Percentiles rank a stretch among this genome's conserved stretches.
Evolutionary conservation across 2,329 filamentous ascomycete genomes (phyloP).

Genomic region (Sphaerulina populicola): DNA sequence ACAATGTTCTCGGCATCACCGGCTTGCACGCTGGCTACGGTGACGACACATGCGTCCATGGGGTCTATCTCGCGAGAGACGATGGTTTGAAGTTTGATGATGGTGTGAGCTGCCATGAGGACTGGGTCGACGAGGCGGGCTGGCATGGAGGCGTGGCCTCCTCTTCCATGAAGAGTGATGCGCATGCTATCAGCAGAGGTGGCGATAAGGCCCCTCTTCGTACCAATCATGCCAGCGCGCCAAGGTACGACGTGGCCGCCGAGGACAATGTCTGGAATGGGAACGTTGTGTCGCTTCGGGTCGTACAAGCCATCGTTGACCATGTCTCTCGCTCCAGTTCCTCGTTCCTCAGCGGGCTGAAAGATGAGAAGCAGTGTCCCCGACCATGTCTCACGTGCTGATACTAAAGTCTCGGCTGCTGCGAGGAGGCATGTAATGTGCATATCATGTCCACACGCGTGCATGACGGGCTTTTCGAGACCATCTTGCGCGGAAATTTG

Average conservation of each 20-base stretch:
- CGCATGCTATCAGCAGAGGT: constrained; percentile 36
- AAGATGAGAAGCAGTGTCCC: constrained; percentile 58
- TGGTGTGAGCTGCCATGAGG: constrained; percentile 49
- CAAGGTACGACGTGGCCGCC: constrained; percentile 51
- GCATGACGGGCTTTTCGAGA: constrained; percentile 52
- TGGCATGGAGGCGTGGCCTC: constrained; percentile 51
- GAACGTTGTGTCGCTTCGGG: constrained; percentile 35
- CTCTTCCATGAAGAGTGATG: constrained; percentile 51
- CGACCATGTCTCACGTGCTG: constrained; percentile 44
- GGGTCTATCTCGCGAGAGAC: constrained; percentile 49
- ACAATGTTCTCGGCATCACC: constrained; percentile 56
- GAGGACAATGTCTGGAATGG: constrained; percentile 49
- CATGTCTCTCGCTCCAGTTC: constrained; percentile 55
- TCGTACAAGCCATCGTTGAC: constrained; percentile 52
- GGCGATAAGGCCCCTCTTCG: constrained; percentile 37
- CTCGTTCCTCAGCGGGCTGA: constrained; percentile 60
- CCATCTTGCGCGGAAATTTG: constrained; percentile 42
- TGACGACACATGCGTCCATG: constrained; percentile 49
- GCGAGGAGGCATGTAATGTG: constrained; percentile 54
- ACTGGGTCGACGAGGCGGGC: constrained; percentile 52
- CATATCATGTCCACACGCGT: constrained; percentile 61
- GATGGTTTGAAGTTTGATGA: constrained; percentile 53
- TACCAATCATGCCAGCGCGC: constrained; percentile 36
- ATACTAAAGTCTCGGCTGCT: constrained; percentile 45
- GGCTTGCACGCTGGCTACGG: constrained; percentile 51